phyloP scores from a whole-genome alignment of 495 filamentous ascomycete species.

The Tuber magnatum region DNA sequence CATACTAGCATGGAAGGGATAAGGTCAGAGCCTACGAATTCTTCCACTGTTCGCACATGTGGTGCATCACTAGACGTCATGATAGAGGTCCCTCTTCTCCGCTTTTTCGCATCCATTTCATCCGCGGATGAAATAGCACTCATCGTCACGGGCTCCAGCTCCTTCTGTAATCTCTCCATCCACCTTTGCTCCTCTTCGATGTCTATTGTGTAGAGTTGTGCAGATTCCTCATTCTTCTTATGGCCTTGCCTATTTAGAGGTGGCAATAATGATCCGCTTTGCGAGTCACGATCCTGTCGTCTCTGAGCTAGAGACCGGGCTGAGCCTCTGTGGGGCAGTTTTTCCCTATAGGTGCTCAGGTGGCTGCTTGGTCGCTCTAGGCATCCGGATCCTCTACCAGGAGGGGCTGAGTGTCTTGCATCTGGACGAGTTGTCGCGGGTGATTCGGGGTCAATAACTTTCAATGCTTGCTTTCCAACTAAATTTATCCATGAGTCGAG shows the following conservation, averaged over 20 bases:
- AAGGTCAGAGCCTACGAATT: slow-evolving; percentile 37
- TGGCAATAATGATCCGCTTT: slow-evolving; percentile 27
- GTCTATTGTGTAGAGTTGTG: slow-evolving; percentile 41
- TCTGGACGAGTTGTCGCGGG: slow-evolving; percentile 28
- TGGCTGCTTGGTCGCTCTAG: slow-evolving; percentile 30
- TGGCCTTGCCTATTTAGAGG: slow-evolving; percentile 31
- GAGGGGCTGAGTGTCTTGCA: slow-evolving; percentile 14
- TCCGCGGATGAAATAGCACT: slow-evolving; percentile 29
- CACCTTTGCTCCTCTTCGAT: slow-evolving; percentile 46
- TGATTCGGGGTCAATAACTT: slow-evolving; percentile 15
- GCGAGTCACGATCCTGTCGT: slow-evolving; percentile 31
- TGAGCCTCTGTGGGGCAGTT: slow-evolving; percentile 11
- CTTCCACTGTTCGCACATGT: slow-evolving; percentile 37
- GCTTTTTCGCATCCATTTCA: slow-evolving; percentile 30
- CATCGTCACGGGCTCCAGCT: slow-evolving; percentile 36
- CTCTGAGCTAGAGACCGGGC: slow-evolving; percentile 16
- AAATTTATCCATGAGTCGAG: slow-evolving; percentile 77
- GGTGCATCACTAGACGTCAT: slow-evolving; percentile 37
- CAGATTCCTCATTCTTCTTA: slow-evolving; percentile 29
- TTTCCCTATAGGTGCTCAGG: slow-evolving; percentile 14
- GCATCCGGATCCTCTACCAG: not conserved
- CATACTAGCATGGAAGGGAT: not conserved
- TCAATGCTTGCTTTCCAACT: slow-evolving; percentile 61
- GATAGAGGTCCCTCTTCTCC: slow-evolving; percentile 46
- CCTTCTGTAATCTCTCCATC: slow-evolving; percentile 44